Evolutionary conservation across 768 basidiomycete genomes (phyloP).

Genomic region (Podaxis sp.): DNA sequence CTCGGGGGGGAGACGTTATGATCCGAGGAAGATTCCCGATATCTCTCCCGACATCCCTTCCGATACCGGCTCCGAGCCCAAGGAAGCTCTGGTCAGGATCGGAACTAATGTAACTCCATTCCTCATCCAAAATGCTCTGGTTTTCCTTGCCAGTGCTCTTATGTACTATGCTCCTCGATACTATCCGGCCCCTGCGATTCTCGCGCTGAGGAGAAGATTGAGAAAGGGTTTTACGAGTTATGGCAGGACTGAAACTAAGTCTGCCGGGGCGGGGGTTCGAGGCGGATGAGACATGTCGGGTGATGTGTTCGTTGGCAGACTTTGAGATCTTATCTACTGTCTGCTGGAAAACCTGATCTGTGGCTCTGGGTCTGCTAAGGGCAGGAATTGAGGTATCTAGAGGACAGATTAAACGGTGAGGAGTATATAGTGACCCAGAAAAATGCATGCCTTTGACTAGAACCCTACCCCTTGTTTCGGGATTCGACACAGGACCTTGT

Average conservation of each 20-base stretch:
- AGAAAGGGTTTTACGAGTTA: neutral
- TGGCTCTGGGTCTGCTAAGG: slow-evolving; percentile 41
- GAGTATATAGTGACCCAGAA: neutral
- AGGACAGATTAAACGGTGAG: neutral
- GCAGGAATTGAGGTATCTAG: slow-evolving; percentile 30
- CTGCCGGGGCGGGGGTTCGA: neutral
- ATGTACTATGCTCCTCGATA: neutral
- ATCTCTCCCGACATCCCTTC: slow-evolving; percentile 53
- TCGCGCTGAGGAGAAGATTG: neutral
- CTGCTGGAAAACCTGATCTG: slow-evolving; percentile 39
- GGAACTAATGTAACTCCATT: slow-evolving; percentile 37
- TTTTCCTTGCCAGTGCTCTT: slow-evolving; percentile 44
- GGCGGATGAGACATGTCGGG: neutral
- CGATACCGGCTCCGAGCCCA: slow-evolving; percentile 35
- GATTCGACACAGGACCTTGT: slow-evolving; percentile 6
- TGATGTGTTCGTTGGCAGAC: slow-evolving; percentile 35
- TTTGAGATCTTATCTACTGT: slow-evolving; percentile 46
- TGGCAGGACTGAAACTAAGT: slow-evolving; percentile 1
- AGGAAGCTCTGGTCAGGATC: slow-evolving; percentile 29
- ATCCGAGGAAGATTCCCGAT: slow-evolving; percentile 30
- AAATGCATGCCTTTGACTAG: neutral
- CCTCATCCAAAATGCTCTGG: slow-evolving; percentile 32
- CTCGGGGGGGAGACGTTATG: slow-evolving; percentile 25
- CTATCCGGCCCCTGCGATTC: neutral
- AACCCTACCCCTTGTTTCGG: neutral